Base-by-base conservation (phyloP, 2,329 filamentous ascomycete genomes). In the Botrytis byssoidea region DNA sequence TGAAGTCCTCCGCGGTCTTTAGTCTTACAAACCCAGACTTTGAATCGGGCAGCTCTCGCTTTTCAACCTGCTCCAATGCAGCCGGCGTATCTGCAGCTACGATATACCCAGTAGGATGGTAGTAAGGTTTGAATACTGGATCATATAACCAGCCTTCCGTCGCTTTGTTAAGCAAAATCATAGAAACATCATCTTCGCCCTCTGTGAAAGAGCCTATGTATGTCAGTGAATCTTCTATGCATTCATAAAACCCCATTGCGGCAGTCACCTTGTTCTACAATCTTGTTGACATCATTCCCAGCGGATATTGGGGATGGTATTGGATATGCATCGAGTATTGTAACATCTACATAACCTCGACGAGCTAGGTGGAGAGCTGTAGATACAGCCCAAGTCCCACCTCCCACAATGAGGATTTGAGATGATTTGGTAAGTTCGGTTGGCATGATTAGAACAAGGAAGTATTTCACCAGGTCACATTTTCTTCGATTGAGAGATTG, bases 261-360 rank as follows among this genome's bases (percentile, higher is more conserved):
- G 16, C 42, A 40, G 14, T 18, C 55, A 32, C 76, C 77, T 78
- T 78, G 63, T 74, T 78, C 77, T 14, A 90, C 83, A 72, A 90
- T 90, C 79, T 90, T 90, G 79, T 90, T 90, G 40, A 90, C 78
- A 75, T 90, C 88, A 74, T 88, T 88, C 32, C 85, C 88, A 0
- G 88, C 89, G 0, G 88, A 89, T 77, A 81, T 82, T 80, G 71
- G 81, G 77, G 73, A 78, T 35, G 78, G 78, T 48, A 85, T 81
- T 29, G 83, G 79, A 76, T 87, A 84, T 75, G 82, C 82, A 77
- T 88, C 86, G 48, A 88, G 81, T 18, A 88, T 82, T 14, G 82
- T 86, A 40, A 88, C 81, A 74, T 85, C 81, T 9, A 32, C 81
- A 77, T 87, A 88, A 5, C 86, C 86, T 18, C 83, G 78, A 66